Evolutionary conservation across 352 stramenopile species (phyloP), one percentile per base, ranked within the genome.

Genomic region (Phytopythium delawarense): DNA sequence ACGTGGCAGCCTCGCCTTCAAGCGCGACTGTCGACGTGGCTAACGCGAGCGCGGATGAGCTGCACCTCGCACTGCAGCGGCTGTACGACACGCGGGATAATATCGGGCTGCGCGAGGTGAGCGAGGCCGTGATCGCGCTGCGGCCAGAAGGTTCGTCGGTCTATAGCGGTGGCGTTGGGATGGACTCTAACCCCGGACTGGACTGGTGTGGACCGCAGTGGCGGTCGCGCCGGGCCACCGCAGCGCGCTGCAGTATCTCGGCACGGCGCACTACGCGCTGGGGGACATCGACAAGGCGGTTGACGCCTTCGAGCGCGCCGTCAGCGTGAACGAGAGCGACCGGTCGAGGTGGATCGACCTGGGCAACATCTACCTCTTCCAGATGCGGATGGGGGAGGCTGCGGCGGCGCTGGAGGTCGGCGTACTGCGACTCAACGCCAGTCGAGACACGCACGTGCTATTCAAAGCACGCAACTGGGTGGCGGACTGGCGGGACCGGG

Each of bases 381-480:
- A 78, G 59, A 64, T 84, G 42, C 48, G 73, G 25, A 51, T 91
- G 32, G 44, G 57, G 0, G 64, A 87, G 40, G 80, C 85, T 2
- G 74, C 75, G 1, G 40, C 25, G 5, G 80, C 73, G 30, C 71
- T 91, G 21, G 76, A 88, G 50, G 61, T 82, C 20, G 85, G 71
- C 0, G 68, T 89, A 32, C 37, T 77, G 16, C 48, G 78, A 39
- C 34, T 49, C 8, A 70, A 72, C 0, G 66, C 70, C 16, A 60
- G 49, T 11, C 39, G 61, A 7, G 67, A 83, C 25, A 51, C 75
- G 42, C 71, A 85, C 49, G 61, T 70, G 5, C 64, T 94, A 4
- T 76, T 87, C 48, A 92, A 92, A 53, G 73, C 76, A 15, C 70
- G 79, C 8, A 88, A 81, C 50, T 92, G 81, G 85, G 74, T 92